A percentile compares a stretch with the other conserved stretches of the same genome.
Evolutionary conservation across 2,329 filamentous ascomycete genomes (phyloP).

Genomic region (Mycocentrospora acerina): DNA sequence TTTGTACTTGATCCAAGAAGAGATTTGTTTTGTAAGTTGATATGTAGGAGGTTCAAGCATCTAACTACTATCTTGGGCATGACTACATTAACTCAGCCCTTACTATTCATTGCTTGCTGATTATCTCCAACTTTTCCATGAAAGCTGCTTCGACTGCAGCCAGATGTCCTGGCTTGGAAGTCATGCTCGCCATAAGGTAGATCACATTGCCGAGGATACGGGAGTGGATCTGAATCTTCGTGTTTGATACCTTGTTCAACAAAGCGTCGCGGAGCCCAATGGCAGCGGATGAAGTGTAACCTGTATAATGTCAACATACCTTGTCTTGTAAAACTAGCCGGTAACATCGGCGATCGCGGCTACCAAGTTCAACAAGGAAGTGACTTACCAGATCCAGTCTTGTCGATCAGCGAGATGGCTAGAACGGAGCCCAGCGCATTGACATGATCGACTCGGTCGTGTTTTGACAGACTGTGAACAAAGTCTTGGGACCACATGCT

Average conservation of each 20-base stretch:
- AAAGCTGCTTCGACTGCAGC: slow-evolving; percentile 21
- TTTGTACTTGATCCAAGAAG: too few species aligned
- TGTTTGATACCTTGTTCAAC: slow-evolving; percentile 36
- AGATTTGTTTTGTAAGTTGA: too few species aligned
- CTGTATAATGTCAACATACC: slow-evolving; percentile 25
- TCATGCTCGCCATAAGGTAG: slow-evolving; percentile 60
- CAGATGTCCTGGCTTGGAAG: slow-evolving; percentile 18
- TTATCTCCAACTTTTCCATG: slow-evolving; percentile 1
- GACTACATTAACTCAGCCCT: too few species aligned
- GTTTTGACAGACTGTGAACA: slow-evolving; percentile 60
- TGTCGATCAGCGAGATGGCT: slow-evolving; percentile 61
- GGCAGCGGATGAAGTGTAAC: slow-evolving; percentile 60
- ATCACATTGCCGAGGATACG: slow-evolving; percentile 63
- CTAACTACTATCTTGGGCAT: too few species aligned
- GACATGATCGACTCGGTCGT: slow-evolving; percentile 60
- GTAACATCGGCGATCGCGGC: neutral
- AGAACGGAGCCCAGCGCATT: slow-evolving; percentile 76
- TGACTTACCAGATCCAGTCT: slow-evolving; percentile 47
- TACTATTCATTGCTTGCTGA: too few species aligned
- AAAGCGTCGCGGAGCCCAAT: slow-evolving; percentile 55
- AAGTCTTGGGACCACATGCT: slow-evolving; percentile 69
- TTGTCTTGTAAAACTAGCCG: neutral
- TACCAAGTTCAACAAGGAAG: too few species aligned
- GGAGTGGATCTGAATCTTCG: slow-evolving; percentile 55
- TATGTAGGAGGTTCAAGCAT: too few species aligned